Conservation (phyloP, 2,329 filamentous ascomycete genomes). For the Zalaria obscura region DNA sequence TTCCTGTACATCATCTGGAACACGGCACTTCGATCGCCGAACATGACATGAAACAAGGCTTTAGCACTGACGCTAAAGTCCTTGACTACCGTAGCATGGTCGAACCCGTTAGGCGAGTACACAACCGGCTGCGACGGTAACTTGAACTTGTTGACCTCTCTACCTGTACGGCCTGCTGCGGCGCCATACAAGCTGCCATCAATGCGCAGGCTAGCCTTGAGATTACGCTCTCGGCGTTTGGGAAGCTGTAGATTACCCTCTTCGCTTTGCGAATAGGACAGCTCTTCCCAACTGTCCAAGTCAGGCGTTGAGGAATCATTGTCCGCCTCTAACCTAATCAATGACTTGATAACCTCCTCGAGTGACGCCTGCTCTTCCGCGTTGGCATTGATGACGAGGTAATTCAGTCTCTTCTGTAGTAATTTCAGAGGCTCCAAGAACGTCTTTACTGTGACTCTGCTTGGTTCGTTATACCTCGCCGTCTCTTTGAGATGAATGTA, state of each 20-base stretch:
- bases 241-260: conserved; percentile 19
- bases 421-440: conserved; percentile 80
- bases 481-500: conserved; percentile 62
- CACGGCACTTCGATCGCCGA: conserved; percentile 88
- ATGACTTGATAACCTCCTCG: conserved; percentile 53
- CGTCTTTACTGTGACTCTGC: conserved; percentile 74
- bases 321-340: conserved; percentile 61
- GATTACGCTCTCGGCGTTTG: conserved; percentile 29
- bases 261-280: conserved; percentile 32
- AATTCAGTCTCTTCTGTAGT: conserved; percentile 71
- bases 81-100: conserved; percentile 58
- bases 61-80: conserved; percentile 87
- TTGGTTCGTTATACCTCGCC: conserved; percentile 48
- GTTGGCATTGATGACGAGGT: conserved; percentile 67
- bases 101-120: conserved; percentile 74
- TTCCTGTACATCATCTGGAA: conserved; percentile 87
- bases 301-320: conserved; percentile 51
- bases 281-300: conserved; percentile 83
- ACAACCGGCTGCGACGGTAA: conserved; percentile 67
- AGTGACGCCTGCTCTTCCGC: conserved; percentile 55
- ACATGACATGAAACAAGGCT: conserved; percentile 87
- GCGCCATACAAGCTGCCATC: conserved; percentile 45
- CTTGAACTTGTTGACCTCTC: conserved; percentile 57
- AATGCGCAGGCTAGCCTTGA: conserved; percentile 45
- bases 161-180: conserved; percentile 22